These are phyloP conservation scores for Gossypium australe DNA, from an alignment of 345 rosid species.

Conservation along the genomic window DNA sequence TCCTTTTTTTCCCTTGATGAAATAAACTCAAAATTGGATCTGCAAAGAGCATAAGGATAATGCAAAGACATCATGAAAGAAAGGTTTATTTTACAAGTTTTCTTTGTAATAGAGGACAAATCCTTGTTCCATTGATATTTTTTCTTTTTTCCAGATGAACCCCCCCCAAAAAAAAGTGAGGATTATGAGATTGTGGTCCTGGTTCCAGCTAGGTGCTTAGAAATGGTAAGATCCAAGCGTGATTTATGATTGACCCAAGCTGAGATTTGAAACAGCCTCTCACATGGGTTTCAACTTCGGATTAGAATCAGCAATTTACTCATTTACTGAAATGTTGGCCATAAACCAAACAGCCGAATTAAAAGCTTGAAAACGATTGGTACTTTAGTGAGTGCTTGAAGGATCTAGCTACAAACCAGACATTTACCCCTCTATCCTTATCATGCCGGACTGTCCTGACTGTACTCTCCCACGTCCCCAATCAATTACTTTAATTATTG, in stretches of 20 bases:
- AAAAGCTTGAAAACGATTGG: background rate
- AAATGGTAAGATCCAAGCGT: background rate
- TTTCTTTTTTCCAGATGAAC: background rate
- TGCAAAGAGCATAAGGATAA: background rate
- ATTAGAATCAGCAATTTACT: background rate
- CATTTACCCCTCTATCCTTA: background rate
- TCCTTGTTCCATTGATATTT: background rate
- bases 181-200: background rate
- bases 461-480: background rate
- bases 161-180: background rate
- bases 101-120: background rate
- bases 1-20: background rate
- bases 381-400: background rate
- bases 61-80: background rate
- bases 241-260: background rate
- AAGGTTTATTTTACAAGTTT: background rate
- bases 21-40: background rate
- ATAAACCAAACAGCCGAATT: background rate
- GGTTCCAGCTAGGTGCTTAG: background rate
- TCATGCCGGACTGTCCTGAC: conserved; percentile 2
- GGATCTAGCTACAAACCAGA: background rate
- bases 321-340: background rate
- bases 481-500: background rate
- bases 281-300: background rate
- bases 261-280: background rate